Percentiles rank a stretch among this genome's conserved stretches.
Conservation (phyloP, 805 yeast species). For the Metschnikowia peoriensis region DNA sequence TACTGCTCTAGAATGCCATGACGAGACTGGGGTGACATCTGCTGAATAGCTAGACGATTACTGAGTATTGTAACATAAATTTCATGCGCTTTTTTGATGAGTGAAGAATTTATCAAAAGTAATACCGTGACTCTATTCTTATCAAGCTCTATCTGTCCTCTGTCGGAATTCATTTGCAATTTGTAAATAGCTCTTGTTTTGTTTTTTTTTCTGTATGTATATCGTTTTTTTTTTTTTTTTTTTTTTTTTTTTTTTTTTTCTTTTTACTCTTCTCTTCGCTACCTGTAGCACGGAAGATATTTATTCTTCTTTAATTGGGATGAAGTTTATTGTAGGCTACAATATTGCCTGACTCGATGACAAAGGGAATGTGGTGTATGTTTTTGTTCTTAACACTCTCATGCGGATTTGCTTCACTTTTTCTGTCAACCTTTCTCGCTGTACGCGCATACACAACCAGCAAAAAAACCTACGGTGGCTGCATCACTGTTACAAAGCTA, state of each 20-base stretch:
- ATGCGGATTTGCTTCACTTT: not conserved
- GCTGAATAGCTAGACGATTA: conserved; percentile 34
- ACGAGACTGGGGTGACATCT: conserved; percentile 32
- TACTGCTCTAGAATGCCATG: conserved; percentile 34
- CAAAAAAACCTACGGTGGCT: not conserved
- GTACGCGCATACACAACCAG: not conserved
- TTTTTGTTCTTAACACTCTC: not conserved
- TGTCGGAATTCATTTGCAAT: conserved; percentile 11
- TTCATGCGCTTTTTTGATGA: conserved; percentile 39
- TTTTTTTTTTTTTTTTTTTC: no score
- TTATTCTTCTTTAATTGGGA: no score
- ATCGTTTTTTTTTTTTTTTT: not conserved
- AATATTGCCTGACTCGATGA: no score
- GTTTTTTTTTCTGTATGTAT: not conserved
- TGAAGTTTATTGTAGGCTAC: no score
- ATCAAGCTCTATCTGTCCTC: conserved; percentile 26
- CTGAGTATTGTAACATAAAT: conserved; percentile 35
- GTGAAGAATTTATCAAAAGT: conserved; percentile 41
- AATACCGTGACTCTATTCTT: conserved; percentile 43
- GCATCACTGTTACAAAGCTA: no score
- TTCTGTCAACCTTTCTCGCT: not conserved
- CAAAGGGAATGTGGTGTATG: no score
- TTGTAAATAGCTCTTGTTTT: not conserved
- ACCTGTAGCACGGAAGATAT: no score
- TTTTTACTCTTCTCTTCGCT: no score